These are phyloP conservation scores for Tolypocladium sp. DNA, from an alignment of 2,329 filamentous ascomycete genomes.

Conservation along the genomic window DNA sequence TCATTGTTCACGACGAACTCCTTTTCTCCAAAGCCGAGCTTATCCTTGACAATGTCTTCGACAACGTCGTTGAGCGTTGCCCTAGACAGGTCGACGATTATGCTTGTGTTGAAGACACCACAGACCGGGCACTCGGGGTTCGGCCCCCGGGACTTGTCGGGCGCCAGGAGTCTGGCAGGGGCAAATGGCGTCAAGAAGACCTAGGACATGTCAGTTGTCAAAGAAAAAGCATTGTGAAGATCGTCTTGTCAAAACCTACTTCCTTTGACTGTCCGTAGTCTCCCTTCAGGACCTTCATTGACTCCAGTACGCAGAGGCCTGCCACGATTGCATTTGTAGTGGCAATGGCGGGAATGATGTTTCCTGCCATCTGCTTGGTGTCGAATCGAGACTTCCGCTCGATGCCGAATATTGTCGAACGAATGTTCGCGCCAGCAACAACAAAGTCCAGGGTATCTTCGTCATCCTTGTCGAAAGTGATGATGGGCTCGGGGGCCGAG, in stretches of 20 bases:
- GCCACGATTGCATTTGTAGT: conserved; percentile 97
- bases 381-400: conserved; percentile 86
- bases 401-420: conserved; percentile 83
- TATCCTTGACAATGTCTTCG: conserved; percentile 57
- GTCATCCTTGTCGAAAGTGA: conserved; percentile 96
- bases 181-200: conserved; percentile 71
- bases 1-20: conserved; percentile 74
- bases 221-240: background rate
- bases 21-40: conserved; percentile 67
- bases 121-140: conserved; percentile 82
- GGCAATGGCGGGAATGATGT: conserved; percentile 97
- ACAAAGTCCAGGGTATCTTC: conserved; percentile 93
- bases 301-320: conserved; percentile 81
- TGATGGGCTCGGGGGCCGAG: conserved; percentile 49
- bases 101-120: conserved; percentile 58
- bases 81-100: conserved; percentile 58
- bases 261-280: conserved; percentile 67
- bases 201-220: conserved; percentile 22
- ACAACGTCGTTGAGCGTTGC: conserved; percentile 76
- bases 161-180: conserved; percentile 46
- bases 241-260: conserved; percentile 29
- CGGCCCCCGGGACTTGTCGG: conserved; percentile 50
- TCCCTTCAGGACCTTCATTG: conserved; percentile 78
- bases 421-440: conserved; percentile 78
- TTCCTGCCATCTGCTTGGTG: conserved; percentile 98